Percentiles rank a stretch among this genome's conserved stretches.
Evolutionary conservation across 176 grass and related monocot species (phyloP).

Genomic region (Sorghum bicolor): DNA sequence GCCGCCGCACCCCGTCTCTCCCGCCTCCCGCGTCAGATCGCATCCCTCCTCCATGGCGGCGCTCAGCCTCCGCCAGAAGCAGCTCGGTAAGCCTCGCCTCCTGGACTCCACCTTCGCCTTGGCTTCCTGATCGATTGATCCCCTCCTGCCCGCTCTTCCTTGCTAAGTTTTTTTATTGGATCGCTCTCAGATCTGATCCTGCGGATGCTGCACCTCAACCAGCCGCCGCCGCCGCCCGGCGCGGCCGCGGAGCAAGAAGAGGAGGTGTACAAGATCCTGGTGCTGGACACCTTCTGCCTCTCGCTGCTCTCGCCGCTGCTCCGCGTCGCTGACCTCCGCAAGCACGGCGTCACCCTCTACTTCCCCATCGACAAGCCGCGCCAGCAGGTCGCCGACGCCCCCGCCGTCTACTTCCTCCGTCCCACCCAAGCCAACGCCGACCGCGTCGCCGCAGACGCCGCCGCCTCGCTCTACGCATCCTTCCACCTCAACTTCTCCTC

Average conservation of each 20-base stretch:
- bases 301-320: slow-evolving; percentile 32
- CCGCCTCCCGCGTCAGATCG: background rate
- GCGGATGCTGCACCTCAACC: background rate
- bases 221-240: background rate
- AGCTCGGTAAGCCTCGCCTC: background rate
- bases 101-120: background rate
- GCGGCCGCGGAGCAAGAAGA: background rate
- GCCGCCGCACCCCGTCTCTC: too few species aligned
- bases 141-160: background rate
- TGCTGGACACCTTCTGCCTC: slow-evolving; percentile 37
- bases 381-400: background rate
- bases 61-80: slow-evolving; percentile 10
- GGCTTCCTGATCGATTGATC: background rate
- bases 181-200: background rate
- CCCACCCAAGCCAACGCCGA: background rate
- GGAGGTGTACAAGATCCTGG: slow-evolving; percentile 38
- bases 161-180: background rate
- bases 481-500: slow-evolving; percentile 4
- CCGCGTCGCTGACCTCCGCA: slow-evolving; percentile 41
- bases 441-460: background rate
- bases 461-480: background rate
- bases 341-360: slow-evolving; percentile 29
- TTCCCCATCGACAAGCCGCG: slow-evolving; percentile 1
- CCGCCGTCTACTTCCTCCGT: background rate
- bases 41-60: background rate